phyloP scores from a whole-genome alignment of 345 rosid genomes.

The Eucalyptus caleyi region DNA sequence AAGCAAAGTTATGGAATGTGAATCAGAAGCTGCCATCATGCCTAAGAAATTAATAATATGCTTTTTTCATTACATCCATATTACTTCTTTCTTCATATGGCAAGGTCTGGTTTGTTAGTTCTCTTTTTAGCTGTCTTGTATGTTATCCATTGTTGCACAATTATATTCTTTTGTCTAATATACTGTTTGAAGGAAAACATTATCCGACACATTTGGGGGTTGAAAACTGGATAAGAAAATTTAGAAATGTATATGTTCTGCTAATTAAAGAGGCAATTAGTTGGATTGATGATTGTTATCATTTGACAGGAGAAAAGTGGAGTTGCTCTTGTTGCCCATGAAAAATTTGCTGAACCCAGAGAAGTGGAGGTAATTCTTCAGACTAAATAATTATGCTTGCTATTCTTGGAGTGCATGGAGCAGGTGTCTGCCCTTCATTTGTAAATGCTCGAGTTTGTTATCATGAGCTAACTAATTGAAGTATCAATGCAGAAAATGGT shows the following conservation, averaged over 20 bases:
- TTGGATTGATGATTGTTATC: background rate
- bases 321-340: slow-evolving; percentile 68
- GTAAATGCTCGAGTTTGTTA: background rate
- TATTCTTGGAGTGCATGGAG: background rate
- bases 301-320: slow-evolving; percentile 74
- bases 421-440: background rate
- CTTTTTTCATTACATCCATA: background rate
- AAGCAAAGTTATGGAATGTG: background rate
- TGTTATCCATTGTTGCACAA: background rate
- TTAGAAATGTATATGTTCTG: background rate
- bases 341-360: slow-evolving; percentile 74
- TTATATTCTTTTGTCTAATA: background rate
- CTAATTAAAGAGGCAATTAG: background rate
- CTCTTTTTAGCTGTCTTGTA: background rate
- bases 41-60: background rate
- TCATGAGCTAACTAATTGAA: background rate
- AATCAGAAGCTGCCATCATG: background rate
- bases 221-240: background rate
- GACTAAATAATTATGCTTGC: background rate
- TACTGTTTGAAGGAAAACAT: background rate
- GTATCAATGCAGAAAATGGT: slow-evolving; percentile 54
- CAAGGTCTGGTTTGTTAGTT: background rate
- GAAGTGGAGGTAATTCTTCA: slow-evolving; percentile 70
- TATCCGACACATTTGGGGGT: background rate
- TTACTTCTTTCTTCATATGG: background rate